These are phyloP conservation scores for Scheffersomyces cryptocercus DNA, from an alignment of 1,139 yeast genomes.

Conservation along the genomic window DNA sequence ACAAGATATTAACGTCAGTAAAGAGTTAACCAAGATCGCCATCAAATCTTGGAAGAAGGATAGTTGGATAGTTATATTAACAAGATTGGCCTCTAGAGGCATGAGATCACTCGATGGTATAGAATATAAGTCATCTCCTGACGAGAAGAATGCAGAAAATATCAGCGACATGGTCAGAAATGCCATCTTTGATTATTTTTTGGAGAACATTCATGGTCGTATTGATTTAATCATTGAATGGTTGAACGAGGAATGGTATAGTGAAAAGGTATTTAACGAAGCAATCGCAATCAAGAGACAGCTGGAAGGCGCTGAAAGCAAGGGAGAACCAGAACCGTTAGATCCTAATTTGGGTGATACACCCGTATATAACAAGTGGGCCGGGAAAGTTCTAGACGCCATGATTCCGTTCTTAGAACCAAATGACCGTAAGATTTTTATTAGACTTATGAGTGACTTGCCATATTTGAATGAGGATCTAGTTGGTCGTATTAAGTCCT, in stretches of 20 bases:
- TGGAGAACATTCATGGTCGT: conserved; percentile 70
- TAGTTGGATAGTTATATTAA: conserved; percentile 76
- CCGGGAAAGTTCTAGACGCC: conserved; percentile 71
- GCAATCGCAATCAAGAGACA: conserved; percentile 14
- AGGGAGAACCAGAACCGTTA: conserved; percentile 13
- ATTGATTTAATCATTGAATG: conserved; percentile 85
- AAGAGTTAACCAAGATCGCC: conserved; percentile 54
- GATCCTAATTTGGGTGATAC: conserved; percentile 26
- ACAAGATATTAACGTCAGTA: conserved; percentile 17
- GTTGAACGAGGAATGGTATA: conserved; percentile 96
- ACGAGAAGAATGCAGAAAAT: conserved; percentile 26
- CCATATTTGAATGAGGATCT: conserved; percentile 69
- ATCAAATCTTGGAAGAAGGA: conserved; percentile 65
- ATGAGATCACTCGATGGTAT: conserved; percentile 36
- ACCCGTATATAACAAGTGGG: conserved; percentile 65
- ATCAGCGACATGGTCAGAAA: conserved; percentile 65
- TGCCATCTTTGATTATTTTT: conserved; percentile 69
- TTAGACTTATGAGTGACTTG: conserved; percentile 80
- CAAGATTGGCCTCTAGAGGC: conserved; percentile 82
- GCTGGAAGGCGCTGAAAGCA: conserved; percentile 5
- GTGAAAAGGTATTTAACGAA: conserved; percentile 54
- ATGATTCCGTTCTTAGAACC: conserved; percentile 83
- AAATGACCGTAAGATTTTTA: conserved; percentile 74
- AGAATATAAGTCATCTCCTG: conserved; percentile 13
- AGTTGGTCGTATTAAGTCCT: conserved; percentile 64